Percentiles rank a stretch among this genome's conserved stretches.
phyloP scores from a whole-genome alignment of 2,329 filamentous ascomycete genomes.

The Exophiala spinifera region DNA sequence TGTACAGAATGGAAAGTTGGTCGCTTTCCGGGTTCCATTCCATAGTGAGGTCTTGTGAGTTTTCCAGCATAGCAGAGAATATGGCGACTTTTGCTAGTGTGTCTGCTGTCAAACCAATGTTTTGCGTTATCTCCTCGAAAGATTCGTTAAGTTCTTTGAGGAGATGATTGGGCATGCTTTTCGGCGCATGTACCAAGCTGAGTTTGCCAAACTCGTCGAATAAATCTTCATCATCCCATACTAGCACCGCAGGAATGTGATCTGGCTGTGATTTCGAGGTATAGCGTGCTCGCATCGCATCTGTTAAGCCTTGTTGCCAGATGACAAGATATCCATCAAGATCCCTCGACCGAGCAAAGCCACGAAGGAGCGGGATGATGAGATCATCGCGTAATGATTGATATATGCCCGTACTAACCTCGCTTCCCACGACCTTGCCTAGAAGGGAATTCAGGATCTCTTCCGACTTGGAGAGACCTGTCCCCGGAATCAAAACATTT shows the following conservation, averaged over 20 bases:
- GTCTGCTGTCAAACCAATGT: conserved; percentile 17
- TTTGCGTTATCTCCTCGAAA: conserved; percentile 13
- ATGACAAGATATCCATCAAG: conserved; percentile 39
- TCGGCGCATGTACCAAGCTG: conserved; percentile 11
- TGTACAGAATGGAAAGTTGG: conserved; percentile 3
- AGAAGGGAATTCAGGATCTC: conserved; percentile 38
- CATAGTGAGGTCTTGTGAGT: not conserved
- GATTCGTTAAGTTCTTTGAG: conserved; percentile 14
- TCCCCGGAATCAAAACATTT: conserved; percentile 45
- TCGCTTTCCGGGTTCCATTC: not conserved
- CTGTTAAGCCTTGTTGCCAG: conserved; percentile 41
- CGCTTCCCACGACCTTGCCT: conserved; percentile 28
- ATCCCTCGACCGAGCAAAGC: conserved; percentile 42
- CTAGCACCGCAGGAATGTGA: conserved; percentile 30
- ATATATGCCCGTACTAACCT: conserved; percentile 26
- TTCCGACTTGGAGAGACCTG: conserved; percentile 38
- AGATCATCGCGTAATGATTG: conserved; percentile 38
- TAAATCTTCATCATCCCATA: conserved; percentile 48
- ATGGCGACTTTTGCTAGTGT: conserved; percentile 22
- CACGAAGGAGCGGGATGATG: conserved; percentile 40
- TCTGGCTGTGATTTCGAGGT: conserved; percentile 26
- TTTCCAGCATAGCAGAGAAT: conserved; percentile 13
- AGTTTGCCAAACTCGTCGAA: conserved; percentile 34
- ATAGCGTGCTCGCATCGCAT: conserved; percentile 33
- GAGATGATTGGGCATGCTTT: conserved; percentile 13